Conservation (phyloP, 2,329 filamentous ascomycete genomes). For the Cladosporium sp. region DNA sequence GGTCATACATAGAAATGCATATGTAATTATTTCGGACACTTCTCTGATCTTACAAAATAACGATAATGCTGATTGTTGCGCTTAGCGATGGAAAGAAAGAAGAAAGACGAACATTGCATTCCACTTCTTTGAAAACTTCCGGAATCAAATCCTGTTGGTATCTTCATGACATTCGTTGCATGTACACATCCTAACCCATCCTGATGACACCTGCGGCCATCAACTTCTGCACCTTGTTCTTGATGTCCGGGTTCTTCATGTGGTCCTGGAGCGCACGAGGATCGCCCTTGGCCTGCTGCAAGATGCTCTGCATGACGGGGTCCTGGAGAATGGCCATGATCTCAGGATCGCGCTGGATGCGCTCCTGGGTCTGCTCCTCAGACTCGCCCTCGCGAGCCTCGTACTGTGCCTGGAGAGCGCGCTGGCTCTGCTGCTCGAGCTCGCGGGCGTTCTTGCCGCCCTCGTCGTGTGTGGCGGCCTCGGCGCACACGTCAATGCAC, state of each 20-base stretch:
- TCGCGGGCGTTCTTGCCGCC: constrained; percentile 80
- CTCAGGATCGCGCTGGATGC: constrained; percentile 63
- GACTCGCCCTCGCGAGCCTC: constrained; percentile 80
- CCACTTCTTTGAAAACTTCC: too few species aligned
- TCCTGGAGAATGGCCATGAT: constrained; percentile 92
- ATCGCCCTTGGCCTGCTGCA: constrained; percentile 93
- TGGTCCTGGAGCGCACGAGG: constrained; percentile 92
- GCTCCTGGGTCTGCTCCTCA: constrained; percentile 89
- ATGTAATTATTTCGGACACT: not conserved
- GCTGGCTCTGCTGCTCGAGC: constrained; percentile 91
- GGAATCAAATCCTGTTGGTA: not conserved
- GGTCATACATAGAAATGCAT: not conserved
- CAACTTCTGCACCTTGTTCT: constrained; percentile 88
- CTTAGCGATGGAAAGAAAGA: too few species aligned
- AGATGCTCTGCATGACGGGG: constrained; percentile 94
- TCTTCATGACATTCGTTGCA: not conserved
- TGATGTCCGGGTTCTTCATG: constrained; percentile 86
- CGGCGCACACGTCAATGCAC: constrained; percentile 82
- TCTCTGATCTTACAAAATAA: not conserved
- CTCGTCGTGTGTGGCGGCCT: constrained; percentile 72
- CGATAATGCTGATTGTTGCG: not conserved
- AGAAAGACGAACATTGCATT: not conserved
- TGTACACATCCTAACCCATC: constrained; percentile 20
- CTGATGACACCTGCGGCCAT: constrained; percentile 84
- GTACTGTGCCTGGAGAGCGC: constrained; percentile 88